Evolutionary conservation across 495 filamentous ascomycete species (phyloP).

Genomic region (Trichoderma asperelloides): DNA sequence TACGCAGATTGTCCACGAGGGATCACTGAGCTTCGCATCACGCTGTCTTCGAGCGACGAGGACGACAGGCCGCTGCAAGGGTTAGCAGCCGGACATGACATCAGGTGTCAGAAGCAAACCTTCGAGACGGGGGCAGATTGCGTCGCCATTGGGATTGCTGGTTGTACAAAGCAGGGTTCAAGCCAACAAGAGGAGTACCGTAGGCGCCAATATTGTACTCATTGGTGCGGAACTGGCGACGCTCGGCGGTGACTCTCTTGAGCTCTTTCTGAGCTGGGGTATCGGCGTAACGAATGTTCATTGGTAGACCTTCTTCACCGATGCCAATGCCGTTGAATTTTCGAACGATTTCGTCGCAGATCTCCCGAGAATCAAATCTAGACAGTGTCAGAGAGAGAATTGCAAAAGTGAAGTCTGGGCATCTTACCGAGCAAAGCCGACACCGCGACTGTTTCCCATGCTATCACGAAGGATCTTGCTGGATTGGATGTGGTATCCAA

Average conservation of each 20-base stretch:
- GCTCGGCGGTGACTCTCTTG: conserved; percentile 87
- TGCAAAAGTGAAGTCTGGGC: background rate
- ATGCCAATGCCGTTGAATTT: conserved; percentile 69
- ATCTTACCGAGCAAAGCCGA: conserved; percentile 88
- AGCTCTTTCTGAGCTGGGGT: conserved; percentile 92
- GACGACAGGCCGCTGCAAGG: background rate
- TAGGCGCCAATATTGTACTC: conserved; percentile 76
- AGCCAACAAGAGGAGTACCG: conserved; percentile 43
- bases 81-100: background rate
- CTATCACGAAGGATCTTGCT: conserved; percentile 87
- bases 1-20: conserved; percentile 6
- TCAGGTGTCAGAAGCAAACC: background rate
- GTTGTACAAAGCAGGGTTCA: conserved; percentile 36
- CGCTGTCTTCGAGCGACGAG: background rate
- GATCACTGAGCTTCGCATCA: background rate
- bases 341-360: conserved; percentile 76
- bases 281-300: conserved; percentile 94
- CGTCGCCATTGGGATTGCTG: conserved; percentile 9
- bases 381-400: conserved; percentile 17
- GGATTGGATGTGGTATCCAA: conserved; percentile 74
- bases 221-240: conserved; percentile 84
- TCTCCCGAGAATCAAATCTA: conserved; percentile 79
- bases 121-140: background rate
- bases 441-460: conserved; percentile 86
- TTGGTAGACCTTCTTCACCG: conserved; percentile 61